Base-by-base conservation (phyloP, 495 filamentous ascomycete species). In the Aspergillus hancockii region DNA sequence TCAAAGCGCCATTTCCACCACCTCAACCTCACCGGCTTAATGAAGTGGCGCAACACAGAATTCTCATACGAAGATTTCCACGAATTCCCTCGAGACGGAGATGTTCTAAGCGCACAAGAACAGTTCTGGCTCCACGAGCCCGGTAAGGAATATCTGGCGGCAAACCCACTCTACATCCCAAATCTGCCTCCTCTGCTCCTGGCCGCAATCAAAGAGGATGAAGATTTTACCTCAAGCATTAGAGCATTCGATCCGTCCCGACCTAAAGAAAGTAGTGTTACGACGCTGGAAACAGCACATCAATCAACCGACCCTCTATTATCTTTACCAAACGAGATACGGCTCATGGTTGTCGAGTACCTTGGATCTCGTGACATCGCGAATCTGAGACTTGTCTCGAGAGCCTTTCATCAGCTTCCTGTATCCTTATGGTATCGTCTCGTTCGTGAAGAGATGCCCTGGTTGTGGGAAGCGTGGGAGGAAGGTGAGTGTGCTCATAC, bases 371-470 rank as follows among this genome's bases (percentile, higher is more conserved):
- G 4, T 1, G 66, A 72, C 31, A 67, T 74, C 25, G 52, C 61
- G 10, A 60, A 50, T 14, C 52, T 74, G 10, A 52, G 63, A 3
- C 34, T 59, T 4, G 61, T 58, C 0, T 71, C 67, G 2, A 58
- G 55, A 14, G 54, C 59, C 4, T 74, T 71, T 32, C 38, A 47
- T 1, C 49, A 69, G 8, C 58, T 76, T 0, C 73, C 70, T 2
- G 62, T 60, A 2, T 18, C 13, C 30, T 36, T 76, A 2, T 76
- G 66, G 60, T 59, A 63, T 14, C 46, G 47, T 22, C 63, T 71
- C 7, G 38, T 73, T 16, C 55, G 54, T 4, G 38, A 62, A 47
- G 70, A 75, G 21, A 71, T 72, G 70, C 71, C 69, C 0, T 75
- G 66, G 66, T 41, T 74, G 13, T 73, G 63, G 62, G 73, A 76